These are phyloP conservation scores for Acacia confusa DNA, from an alignment of 306 rosid genomes.

Conservation along the genomic window DNA sequence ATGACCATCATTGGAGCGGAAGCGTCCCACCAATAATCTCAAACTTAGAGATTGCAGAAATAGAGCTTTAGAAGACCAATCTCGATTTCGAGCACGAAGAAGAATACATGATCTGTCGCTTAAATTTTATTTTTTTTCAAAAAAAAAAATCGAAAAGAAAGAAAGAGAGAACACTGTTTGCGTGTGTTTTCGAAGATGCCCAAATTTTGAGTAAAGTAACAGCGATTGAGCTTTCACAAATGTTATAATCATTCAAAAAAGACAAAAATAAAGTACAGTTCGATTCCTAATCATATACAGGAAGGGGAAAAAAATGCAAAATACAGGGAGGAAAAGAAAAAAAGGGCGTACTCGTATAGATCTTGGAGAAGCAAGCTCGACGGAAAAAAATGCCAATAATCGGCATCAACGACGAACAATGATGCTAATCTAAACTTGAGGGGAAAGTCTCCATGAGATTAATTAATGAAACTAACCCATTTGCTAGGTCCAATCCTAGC, in stretches of 20 bases:
- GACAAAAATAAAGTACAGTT: conserved; percentile 36
- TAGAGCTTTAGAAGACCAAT: conserved; percentile 5
- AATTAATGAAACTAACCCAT: conserved; percentile 38
- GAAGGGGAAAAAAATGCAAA: conserved; percentile 8
- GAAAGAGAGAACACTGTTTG: conserved; percentile 26
- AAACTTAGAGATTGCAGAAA: conserved; percentile 30
- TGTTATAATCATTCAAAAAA: conserved; percentile 11
- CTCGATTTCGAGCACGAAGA: conserved; percentile 42
- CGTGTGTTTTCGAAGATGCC: conserved; percentile 42
- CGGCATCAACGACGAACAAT: conserved; percentile 47
- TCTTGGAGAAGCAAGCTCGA: conserved; percentile 65
- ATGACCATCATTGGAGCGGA: conserved; percentile 36
- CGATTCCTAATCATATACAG: conserved; percentile 50
- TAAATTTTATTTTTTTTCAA: not conserved
- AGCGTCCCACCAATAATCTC: conserved; percentile 40
- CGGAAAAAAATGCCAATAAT: conserved; percentile 49
- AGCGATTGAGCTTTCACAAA: not conserved
- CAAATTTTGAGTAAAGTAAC: conserved; percentile 43
- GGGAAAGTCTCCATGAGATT: conserved; percentile 41
- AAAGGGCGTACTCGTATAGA: conserved; percentile 82
- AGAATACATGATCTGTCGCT: conserved; percentile 22
- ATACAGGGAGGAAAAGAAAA: conserved; percentile 25
- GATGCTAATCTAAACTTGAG: conserved; percentile 55
- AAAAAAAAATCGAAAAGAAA: conserved; percentile 13
- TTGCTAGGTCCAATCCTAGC: conserved; percentile 30